These are phyloP conservation scores for Botrytis elliptica DNA, from an alignment of 2,329 filamentous ascomycete species.

Conservation along the genomic window DNA sequence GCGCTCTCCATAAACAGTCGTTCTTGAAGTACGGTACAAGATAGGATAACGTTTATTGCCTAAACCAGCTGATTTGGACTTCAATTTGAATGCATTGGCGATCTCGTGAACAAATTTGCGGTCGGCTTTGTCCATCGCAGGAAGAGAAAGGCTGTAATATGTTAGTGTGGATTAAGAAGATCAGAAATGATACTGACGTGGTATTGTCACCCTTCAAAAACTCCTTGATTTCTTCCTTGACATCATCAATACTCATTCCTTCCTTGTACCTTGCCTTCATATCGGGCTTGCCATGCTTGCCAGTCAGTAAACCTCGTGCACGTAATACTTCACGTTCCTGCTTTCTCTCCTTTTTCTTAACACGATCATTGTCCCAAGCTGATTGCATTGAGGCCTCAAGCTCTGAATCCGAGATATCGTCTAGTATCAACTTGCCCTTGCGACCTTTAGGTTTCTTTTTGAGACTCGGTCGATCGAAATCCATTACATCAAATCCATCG, in stretches of 20 bases:
- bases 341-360: constrained; percentile 70
- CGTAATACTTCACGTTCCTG: constrained; percentile 68
- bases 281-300: constrained; percentile 50
- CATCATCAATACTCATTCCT: constrained; percentile 68
- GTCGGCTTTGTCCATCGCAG: constrained; percentile 77
- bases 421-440: constrained; percentile 51
- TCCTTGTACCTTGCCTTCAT: constrained; percentile 69
- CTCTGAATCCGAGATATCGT: constrained; percentile 65
- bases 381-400: constrained; percentile 58
- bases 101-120: constrained; percentile 80
- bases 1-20: constrained; percentile 57
- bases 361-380: constrained; percentile 65
- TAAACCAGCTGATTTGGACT: constrained; percentile 78
- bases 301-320: constrained; percentile 63
- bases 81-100: constrained; percentile 71
- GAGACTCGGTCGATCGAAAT: constrained; percentile 70
- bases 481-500: constrained; percentile 80
- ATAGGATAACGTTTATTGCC: constrained; percentile 73
- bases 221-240: constrained; percentile 67
- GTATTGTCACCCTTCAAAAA: constrained; percentile 66
- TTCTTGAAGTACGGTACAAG: constrained; percentile 71
- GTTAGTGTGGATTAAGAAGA: constrained; percentile 20
- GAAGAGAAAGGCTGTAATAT: constrained; percentile 63
- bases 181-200: constrained; percentile 52
- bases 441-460: constrained; percentile 63